A percentile compares a stretch with the other conserved stretches of the same genome.
phyloP scores from a whole-genome alignment of 768 basidiomycete species.

The Cystofilobasidium ferigula region DNA sequence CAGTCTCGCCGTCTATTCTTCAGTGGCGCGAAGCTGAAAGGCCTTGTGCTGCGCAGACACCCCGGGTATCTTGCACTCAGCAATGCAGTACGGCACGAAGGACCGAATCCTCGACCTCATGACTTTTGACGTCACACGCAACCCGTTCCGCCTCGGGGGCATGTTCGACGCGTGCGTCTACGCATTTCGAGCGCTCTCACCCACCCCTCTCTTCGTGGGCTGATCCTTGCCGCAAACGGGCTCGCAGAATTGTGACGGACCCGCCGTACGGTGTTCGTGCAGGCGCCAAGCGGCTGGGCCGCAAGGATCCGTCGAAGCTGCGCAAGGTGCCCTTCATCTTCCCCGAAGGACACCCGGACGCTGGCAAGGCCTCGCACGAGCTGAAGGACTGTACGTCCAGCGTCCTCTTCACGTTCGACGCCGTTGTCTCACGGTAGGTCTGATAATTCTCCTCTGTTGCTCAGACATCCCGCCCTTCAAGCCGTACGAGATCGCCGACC shows the following conservation, averaged over 20 bases:
- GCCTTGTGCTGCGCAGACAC: conserved; percentile 27
- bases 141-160: conserved; percentile 73
- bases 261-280: conserved; percentile 54
- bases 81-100: conserved; percentile 68
- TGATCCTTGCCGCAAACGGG: neutral
- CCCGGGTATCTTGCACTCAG: conserved; percentile 69
- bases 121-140: conserved; percentile 86
- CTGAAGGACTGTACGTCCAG: conserved; percentile 33
- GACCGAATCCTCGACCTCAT: conserved; percentile 67
- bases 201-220: neutral
- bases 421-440: neutral
- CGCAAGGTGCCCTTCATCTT: conserved; percentile 34
- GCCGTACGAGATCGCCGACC: conserved; percentile 79
- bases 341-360: conserved; percentile 38
- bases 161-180: conserved; percentile 61
- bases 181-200: neutral
- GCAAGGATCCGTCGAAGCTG: conserved; percentile 27
- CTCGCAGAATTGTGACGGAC: conserved; percentile 58
- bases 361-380: conserved; percentile 10
- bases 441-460: neutral
- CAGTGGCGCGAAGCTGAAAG: neutral
- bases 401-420: neutral
- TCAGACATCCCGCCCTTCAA: conserved; percentile 75
- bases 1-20: no score
- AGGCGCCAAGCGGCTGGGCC: conserved; percentile 40